Conservation (phyloP, 2,329 filamentous ascomycete genomes). For the Ophiostoma perfectum region DNA sequence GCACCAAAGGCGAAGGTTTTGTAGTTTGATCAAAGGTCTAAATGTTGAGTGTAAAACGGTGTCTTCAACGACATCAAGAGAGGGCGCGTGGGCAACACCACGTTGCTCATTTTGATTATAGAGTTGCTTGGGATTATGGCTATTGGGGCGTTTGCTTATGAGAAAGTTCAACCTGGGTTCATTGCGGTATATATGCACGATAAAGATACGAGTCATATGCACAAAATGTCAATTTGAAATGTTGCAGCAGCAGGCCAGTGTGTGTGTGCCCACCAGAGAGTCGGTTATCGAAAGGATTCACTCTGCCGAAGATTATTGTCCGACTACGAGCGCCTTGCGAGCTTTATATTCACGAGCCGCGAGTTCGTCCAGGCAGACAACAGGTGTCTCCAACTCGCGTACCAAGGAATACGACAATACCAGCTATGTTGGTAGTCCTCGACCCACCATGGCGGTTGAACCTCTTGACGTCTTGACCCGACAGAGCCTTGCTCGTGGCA, state of each 20-base stretch:
- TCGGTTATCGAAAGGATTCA: no score
- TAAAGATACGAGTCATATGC: background rate
- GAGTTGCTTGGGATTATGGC: background rate
- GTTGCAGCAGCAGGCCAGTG: no score
- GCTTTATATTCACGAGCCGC: no score
- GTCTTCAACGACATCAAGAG: background rate
- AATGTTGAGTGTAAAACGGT: background rate
- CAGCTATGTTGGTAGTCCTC: background rate
- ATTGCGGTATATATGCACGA: background rate
- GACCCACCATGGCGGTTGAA: background rate
- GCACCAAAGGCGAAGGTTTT: constrained; percentile 1
- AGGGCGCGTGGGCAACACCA: background rate
- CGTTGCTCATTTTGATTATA: background rate
- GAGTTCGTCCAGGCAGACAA: no score
- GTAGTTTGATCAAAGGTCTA: background rate
- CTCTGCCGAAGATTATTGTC: no score
- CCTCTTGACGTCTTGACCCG: constrained; percentile 7
- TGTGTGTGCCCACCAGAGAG: no score
- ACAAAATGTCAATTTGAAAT: background rate
- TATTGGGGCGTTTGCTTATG: background rate
- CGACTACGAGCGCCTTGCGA: no score
- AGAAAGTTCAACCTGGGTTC: constrained; percentile 4
- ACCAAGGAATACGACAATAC: no score
- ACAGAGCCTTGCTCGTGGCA: background rate
- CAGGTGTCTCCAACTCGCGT: no score